Evolutionary conservation across 2,329 filamentous ascomycete species (phyloP), one percentile per base, ranked within the genome.

Genomic region (Talaromyces sp.): DNA sequence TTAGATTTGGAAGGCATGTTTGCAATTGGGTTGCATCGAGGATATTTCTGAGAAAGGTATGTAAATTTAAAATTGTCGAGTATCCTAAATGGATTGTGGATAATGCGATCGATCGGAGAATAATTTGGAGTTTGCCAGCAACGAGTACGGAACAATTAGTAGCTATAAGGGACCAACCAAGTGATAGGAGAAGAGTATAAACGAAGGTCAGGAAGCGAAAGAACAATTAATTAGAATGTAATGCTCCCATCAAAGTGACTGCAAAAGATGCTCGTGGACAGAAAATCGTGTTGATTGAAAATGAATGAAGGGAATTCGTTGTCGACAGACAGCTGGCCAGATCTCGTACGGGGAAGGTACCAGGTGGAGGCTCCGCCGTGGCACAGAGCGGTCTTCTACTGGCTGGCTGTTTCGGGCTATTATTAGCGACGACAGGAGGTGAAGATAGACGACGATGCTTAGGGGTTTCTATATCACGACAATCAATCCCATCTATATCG

Each of bases 1-100:
- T 73, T 63, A 31, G 62, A 56, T 57, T 55, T 63, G 16, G 62
- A 69, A 42, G 69, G 65, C 73, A 75, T 76, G 31, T 28, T 58
- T 40, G 44, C 58, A 59, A 56, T 63, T 46, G 52, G 35, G n/a
- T 56, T 40, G 54, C 40, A 61, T 57, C 39, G 57, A 58, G 54
- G 33, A 40, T 28, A 14, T 2, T 40, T 18, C 14, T 14, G n/a
- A 50, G n/a, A n/a, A 48, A 21, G 5, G 16, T 14, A 14, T 2
- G 4, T 35, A 21, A 39, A 50, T 39, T 37, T 14, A 5, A n/a
- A 12, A 21, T 25, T 7, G 37, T 25, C 48, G 0, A 23, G 33
- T 25, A 18, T 23, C 35, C 35, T 39, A 7, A 39, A 59, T 5
- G 40, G 16, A 40, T 21, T 18, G 48, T 35, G 21, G 35, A 44